Conservation (phyloP, 805 yeast genomes). For the Cyberlindnera subsufficiens region DNA sequence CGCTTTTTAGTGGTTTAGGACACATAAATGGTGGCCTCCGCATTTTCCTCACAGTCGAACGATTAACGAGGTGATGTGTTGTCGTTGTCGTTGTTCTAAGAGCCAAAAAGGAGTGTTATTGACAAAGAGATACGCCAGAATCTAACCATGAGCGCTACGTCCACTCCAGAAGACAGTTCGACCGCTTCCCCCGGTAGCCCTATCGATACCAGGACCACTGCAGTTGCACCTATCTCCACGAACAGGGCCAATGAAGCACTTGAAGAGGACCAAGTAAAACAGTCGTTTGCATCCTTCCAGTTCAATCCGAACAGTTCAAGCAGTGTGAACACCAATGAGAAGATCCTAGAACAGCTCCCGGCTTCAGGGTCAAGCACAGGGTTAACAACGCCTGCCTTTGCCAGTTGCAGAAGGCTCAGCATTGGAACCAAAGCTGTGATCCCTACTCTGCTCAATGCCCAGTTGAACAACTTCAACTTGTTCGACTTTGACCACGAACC, state of each 20-base stretch:
- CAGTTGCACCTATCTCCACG: too few species aligned
- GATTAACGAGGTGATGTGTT: too few species aligned
- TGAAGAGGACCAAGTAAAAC: too few species aligned
- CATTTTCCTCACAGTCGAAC: too few species aligned
- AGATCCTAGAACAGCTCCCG: constrained; percentile 14
- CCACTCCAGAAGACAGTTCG: too few species aligned
- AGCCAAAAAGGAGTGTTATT: background rate
- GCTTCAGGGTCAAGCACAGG: constrained; percentile 8
- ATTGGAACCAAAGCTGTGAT: constrained; percentile 20
- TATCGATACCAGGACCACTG: too few species aligned
- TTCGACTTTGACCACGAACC: constrained; percentile 15
- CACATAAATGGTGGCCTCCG: too few species aligned
- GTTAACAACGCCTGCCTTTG: background rate
- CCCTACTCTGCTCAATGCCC: constrained; percentile 23
- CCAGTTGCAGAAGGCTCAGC: constrained; percentile 11
- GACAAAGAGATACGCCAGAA: background rate
- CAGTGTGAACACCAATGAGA: constrained; percentile 10
- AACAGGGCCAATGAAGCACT: too few species aligned
- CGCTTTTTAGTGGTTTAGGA: too few species aligned
- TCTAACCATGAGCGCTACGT: too few species aligned
- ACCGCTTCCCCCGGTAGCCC: too few species aligned
- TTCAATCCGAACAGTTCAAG: background rate
- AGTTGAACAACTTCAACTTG: constrained; percentile 20
- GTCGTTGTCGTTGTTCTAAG: too few species aligned
- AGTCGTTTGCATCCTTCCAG: background rate